Evolutionary conservation across 768 basidiomycete genomes (phyloP).

Genomic region (Mycena capillaripes): DNA sequence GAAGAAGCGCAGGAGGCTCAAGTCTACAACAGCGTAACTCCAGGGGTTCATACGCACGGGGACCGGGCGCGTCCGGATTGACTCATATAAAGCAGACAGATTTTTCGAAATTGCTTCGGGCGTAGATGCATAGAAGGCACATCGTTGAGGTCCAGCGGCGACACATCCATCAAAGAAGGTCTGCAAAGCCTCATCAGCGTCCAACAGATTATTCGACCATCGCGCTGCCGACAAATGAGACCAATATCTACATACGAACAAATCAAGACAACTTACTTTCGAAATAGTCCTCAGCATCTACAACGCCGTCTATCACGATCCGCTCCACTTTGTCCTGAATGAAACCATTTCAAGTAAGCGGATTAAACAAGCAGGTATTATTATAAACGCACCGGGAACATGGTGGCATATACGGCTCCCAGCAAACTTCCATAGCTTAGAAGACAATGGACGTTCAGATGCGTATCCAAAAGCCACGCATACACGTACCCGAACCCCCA

Average conservation of each 20-base stretch:
- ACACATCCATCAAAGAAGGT: constrained; percentile 39
- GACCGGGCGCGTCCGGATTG: neutral
- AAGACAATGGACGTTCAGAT: neutral
- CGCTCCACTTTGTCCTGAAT: constrained; percentile 27
- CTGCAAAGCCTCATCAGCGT: constrained; percentile 40
- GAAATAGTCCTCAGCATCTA: constrained; percentile 43
- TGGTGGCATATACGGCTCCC: neutral
- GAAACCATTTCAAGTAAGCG: neutral
- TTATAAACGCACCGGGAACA: neutral
- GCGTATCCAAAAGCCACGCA: neutral
- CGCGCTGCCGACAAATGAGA: constrained; percentile 12
- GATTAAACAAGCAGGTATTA: neutral
- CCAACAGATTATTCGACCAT: constrained; percentile 40
- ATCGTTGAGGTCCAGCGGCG: constrained; percentile 37
- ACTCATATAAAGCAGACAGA: constrained; percentile 27
- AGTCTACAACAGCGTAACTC: neutral
- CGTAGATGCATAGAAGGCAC: constrained; percentile 41
- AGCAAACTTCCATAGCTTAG: neutral
- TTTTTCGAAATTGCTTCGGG: constrained; percentile 31
- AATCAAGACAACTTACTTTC: constrained; percentile 33
- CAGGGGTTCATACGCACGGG: neutral
- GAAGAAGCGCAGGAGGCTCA: neutral
- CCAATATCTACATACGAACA: constrained; percentile 4
- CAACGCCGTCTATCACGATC: constrained; percentile 38
- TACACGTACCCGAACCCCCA: constrained; percentile 12